A percentile compares a stretch with the other conserved stretches of the same genome.
phyloP scores from a whole-genome alignment of 768 basidiomycete species.

The Psilocybe cubensis region DNA sequence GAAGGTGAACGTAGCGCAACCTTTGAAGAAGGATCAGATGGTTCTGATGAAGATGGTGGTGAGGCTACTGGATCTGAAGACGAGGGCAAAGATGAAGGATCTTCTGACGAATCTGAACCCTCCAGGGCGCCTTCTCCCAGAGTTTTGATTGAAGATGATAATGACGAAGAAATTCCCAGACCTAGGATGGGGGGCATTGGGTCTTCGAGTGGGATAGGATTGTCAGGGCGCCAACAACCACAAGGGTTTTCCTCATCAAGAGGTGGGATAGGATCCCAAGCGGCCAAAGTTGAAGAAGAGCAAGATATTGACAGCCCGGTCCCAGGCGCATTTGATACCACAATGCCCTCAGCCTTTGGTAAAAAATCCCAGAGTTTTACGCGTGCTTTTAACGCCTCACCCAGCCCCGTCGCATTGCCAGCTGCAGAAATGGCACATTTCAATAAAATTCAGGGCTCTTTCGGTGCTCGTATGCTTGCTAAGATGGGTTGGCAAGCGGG shows the following conservation, averaged over 20 bases:
- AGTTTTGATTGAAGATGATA: constrained; percentile 53
- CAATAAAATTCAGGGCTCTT: constrained; percentile 69
- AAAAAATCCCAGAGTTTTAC: constrained; percentile 46
- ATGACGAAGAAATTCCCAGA: constrained; percentile 34
- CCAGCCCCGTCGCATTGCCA: constrained; percentile 57
- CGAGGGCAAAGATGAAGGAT: constrained; percentile 39
- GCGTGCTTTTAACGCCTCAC: constrained; percentile 50
- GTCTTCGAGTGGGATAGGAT: constrained; percentile 45
- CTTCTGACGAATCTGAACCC: constrained; percentile 51
- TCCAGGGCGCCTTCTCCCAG: constrained; percentile 61
- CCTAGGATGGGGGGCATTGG: constrained; percentile 47
- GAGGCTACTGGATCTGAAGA: constrained; percentile 38
- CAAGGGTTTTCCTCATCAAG: constrained; percentile 25
- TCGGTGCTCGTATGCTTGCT: constrained; percentile 88
- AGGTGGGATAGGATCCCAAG: constrained; percentile 30
- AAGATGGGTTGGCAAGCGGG: constrained; percentile 97
- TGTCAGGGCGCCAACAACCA: constrained; percentile 20
- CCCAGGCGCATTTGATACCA: constrained; percentile 22
- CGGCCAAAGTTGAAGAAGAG: constrained; percentile 8
- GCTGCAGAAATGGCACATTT: constrained; percentile 81
- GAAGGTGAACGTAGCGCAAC: background rate
- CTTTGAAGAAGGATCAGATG: constrained; percentile 29
- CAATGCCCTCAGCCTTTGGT: constrained; percentile 47
- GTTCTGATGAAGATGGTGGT: constrained; percentile 39
- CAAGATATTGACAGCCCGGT: constrained; percentile 11